A percentile compares a stretch with the other conserved stretches of the same genome.
These are phyloP conservation scores for Pichia ethanolica DNA, from an alignment of 805 yeast genomes.

Conservation along the genomic window DNA sequence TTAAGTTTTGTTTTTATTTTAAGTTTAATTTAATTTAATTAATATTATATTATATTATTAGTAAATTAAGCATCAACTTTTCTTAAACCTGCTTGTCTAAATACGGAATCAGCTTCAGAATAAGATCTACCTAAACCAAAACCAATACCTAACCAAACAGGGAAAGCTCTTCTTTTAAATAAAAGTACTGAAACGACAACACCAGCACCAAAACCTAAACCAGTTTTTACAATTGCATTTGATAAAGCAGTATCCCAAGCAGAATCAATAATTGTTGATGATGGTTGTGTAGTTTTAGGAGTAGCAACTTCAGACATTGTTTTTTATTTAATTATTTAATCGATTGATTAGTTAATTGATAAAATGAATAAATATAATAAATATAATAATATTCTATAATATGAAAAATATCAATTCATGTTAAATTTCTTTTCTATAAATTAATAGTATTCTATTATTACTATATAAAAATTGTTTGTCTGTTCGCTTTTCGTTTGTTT, in stretches of 20 bases:
- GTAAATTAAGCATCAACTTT: constrained; percentile 50
- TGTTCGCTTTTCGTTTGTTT: too few species aligned
- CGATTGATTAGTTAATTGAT: too few species aligned
- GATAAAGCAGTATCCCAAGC: constrained; percentile 94
- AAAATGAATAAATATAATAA: too few species aligned
- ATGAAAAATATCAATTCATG: too few species aligned
- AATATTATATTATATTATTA: too few species aligned
- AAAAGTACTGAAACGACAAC: constrained; percentile 84
- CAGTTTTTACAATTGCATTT: constrained; percentile 89
- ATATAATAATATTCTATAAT: too few species aligned
- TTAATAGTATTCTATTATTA: too few species aligned
- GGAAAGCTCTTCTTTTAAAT: constrained; percentile 92
- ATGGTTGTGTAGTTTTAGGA: constrained; percentile 10
- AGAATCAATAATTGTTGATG: constrained; percentile 25
- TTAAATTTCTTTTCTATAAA: too few species aligned
- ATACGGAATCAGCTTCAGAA: constrained; percentile 96
- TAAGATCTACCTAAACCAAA: constrained; percentile 97
- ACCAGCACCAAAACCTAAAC: constrained; percentile 95
- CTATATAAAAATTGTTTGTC: too few species aligned
- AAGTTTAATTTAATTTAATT: too few species aligned
- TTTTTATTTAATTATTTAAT: too few species aligned
- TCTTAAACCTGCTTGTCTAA: constrained; percentile 79
- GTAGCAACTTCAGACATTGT: constrained; percentile 9
- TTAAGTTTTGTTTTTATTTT: too few species aligned
- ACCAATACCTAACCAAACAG: constrained; percentile 96